Evolutionary conservation across 495 filamentous ascomycete species (phyloP).

Genomic region (Aspergillus biplanus): DNA sequence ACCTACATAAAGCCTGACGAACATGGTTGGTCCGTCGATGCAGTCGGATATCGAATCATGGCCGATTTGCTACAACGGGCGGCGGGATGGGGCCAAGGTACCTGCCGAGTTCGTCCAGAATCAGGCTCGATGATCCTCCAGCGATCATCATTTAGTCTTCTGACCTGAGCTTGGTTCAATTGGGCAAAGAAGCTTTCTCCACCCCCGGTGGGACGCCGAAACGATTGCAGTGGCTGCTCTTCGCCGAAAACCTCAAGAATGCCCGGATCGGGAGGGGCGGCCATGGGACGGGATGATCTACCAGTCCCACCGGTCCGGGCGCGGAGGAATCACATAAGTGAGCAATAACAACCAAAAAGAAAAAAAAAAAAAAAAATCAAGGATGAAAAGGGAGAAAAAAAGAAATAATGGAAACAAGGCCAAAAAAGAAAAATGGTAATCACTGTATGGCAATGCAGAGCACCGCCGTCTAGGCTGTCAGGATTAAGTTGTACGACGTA

Average conservation of each 20-base stretch:
- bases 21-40: constrained; percentile 5
- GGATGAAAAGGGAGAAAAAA: not conserved
- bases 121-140: not conserved
- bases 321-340: not conserved
- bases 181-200: not conserved
- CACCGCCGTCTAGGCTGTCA: constrained; percentile 9
- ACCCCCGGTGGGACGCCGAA: not conserved
- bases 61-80: constrained; percentile 2
- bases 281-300: constrained; percentile 9
- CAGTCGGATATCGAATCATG: constrained; percentile 19
- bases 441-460: not conserved
- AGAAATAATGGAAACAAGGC: not conserved
- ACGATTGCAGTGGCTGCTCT: constrained; percentile 22
- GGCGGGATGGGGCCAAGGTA: constrained; percentile 1
- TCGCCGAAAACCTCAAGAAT: constrained; percentile 22
- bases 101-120: constrained; percentile 10
- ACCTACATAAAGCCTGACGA: not conserved
- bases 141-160: not conserved
- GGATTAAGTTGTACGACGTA: constrained; percentile 18
- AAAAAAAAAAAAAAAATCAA: not conserved
- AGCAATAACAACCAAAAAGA: not conserved
- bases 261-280: constrained; percentile 26
- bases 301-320: constrained; percentile 6
- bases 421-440: not conserved
- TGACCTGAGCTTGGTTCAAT: constrained; percentile 1